These are phyloP conservation scores for Coemansia reversa DNA, from an alignment of 192 early-diverging fungal genomes.

Conservation along the genomic window DNA sequence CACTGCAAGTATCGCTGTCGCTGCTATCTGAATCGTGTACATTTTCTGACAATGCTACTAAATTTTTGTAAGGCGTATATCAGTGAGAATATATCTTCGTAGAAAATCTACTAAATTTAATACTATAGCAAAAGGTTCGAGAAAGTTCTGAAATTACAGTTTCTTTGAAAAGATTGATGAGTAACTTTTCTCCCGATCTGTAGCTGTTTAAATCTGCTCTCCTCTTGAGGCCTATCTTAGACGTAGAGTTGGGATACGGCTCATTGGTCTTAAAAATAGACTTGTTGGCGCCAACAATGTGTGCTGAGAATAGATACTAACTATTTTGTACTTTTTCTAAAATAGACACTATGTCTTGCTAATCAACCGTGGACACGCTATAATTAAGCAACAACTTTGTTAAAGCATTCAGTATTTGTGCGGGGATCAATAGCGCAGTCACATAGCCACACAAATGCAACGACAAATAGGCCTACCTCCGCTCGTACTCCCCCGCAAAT, in stretches of 20 bases:
- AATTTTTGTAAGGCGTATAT: background rate
- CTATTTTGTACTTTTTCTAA: background rate
- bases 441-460: background rate
- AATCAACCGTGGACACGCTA: background rate
- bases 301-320: background rate
- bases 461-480: background rate
- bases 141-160: too few species aligned
- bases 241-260: background rate
- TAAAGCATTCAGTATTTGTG: background rate
- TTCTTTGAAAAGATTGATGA: background rate
- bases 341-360: background rate
- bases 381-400: background rate
- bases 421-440: background rate
- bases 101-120: background rate
- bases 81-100: too few species aligned
- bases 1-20: constrained; percentile 16
- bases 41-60: background rate
- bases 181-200: background rate
- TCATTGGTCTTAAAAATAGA: background rate
- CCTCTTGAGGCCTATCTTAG: background rate
- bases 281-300: background rate
- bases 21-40: constrained; percentile 11
- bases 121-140: background rate
- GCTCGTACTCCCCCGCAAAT: background rate
- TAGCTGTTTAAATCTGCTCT: background rate